These are phyloP conservation scores for Sphagnum contortum DNA, from an alignment of 225 moss, liverwort and hornwort genomes.

Conservation along the genomic window DNA sequence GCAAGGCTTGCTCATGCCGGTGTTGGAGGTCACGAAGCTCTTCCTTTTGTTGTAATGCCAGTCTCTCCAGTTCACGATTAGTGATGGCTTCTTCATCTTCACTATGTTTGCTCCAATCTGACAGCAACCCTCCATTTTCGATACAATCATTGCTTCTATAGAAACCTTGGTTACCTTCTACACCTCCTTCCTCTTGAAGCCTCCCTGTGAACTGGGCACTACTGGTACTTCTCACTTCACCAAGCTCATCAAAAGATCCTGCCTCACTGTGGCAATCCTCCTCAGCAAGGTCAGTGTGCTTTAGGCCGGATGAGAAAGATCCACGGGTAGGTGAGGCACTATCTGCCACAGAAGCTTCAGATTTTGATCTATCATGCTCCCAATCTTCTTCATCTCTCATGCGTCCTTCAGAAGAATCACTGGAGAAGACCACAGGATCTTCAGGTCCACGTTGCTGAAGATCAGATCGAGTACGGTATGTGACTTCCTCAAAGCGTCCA, in stretches of 20 bases:
- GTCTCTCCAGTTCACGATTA: conserved; percentile 29
- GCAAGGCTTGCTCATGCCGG: conserved; percentile 40
- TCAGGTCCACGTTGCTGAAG: conserved; percentile 50
- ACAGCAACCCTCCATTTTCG: neutral
- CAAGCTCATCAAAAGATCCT: conserved; percentile 42
- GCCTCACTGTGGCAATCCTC: conserved; percentile 19
- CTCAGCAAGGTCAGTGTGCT: conserved; percentile 14
- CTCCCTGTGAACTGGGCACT: conserved; percentile 39
- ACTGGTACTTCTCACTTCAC: conserved; percentile 44
- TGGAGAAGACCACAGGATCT: conserved; percentile 41
- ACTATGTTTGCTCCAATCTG: conserved; percentile 26
- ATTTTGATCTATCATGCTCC: conserved; percentile 34
- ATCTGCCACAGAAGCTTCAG: conserved; percentile 24
- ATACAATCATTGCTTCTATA: neutral
- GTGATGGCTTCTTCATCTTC: conserved; percentile 41
- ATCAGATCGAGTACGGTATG: conserved; percentile 41
- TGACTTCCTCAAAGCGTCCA: conserved; percentile 62
- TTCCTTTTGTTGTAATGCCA: conserved; percentile 38
- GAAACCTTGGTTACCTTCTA: conserved; percentile 23
- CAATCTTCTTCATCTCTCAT: conserved; percentile 21
- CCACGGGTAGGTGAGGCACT: conserved; percentile 20
- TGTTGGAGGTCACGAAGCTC: conserved; percentile 35
- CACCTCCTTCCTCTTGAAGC: conserved; percentile 43
- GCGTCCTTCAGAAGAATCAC: conserved; percentile 57
- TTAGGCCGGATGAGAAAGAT: conserved; percentile 20